Evolutionary conservation across 176 grass and related monocot genomes (phyloP), one percentile per base, ranked within the genome.

Genomic region (Cymbopogon citratus): DNA sequence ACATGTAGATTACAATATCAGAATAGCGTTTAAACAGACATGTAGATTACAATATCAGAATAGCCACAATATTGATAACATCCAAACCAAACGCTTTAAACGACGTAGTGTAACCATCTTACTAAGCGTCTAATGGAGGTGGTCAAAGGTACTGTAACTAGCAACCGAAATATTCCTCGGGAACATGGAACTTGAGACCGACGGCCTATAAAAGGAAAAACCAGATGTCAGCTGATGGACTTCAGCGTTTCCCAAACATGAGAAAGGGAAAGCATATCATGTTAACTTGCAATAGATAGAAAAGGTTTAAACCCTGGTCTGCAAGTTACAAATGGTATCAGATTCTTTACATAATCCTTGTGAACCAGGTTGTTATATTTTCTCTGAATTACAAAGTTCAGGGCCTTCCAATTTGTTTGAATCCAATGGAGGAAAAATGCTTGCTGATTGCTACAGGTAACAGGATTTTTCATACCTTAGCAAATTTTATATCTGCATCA

Each of bases 401-500:
- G 33, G 2, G 7, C 25, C 34, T 80, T 81, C 80, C 41, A 71
- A 76, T 25, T 27, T 81, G 10, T 40, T 71, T 64, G 24, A 76
- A 85, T 27, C 5, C 1, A 29, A 74, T 18, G 7, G 35, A 87
- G 44, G 41, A 74, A 43, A 43, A 67, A 67, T 35, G 43, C 41
- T 51, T 66, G 19, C 28, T 52, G 62, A 25, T 7, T 67, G 63
- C 28, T 38, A 49, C 48, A 83, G 45, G 61, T 19, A 29, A 83
- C 12, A 77, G 5, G 3, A 14, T 27, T 56, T 18, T 1, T 27
- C 28, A 84, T 86, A 91, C 92, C 90, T 98, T 78, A 31, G 90
- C 95, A 83, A 98, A 98, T 91, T 89, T 41, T 73, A 66, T 90
- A 85, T 98, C 95, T 31, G 95, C 90, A 46, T 86, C 84, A 82